Evolutionary conservation across 2,329 filamentous ascomycete genomes (phyloP), one percentile per base, ranked within the genome.

Genomic region (Fusarium haematococcum): DNA sequence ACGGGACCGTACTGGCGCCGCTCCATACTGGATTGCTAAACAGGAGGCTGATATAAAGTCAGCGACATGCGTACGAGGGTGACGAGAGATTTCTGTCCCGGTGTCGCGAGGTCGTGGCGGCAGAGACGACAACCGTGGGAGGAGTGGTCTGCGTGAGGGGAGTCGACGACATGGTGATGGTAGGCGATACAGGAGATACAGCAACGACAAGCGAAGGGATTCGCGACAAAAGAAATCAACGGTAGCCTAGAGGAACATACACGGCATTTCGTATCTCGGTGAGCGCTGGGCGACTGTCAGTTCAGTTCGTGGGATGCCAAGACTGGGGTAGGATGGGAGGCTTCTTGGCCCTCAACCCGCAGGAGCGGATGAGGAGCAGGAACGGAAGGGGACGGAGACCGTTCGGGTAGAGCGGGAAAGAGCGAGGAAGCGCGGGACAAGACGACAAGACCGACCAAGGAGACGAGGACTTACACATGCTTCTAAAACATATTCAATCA

Each of bases 11-110:
- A 70, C 83, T 84, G 63, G 84, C 84, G 74, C 87, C 86, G 63
- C 82, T 83, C 85, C 87, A 90, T 65, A 85, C 85, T 33, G 89
- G 89, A 80, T 90, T 90, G 82, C 87, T 91, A 81, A 91, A 89
- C 70, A 91, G 84, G 80, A 90, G 86, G 82, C 89, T 90, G 74
- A 18, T 57, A 43, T 45, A 23, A 37, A 33, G 76, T 78, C 56
- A 82, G 78, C 43, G 52, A 52, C 30, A 48, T 66, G 27, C 30
- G 65, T 33, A 63, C 43, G 65, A 67, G 58, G 48, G 23, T 60
- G 33, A 39, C 56, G 48, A 64, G 57, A 64, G 63, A 30, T 56
- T 30, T 27, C 70, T 57, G 41, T 27, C 45, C 18, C 48, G 6
- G 13, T 25, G 18, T 18, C 35, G 48, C 30, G n/a, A 50, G 37